Evolutionary conservation across 192 early-diverging fungal species (phyloP).

Genomic region (Radiomyces spectabilis): DNA sequence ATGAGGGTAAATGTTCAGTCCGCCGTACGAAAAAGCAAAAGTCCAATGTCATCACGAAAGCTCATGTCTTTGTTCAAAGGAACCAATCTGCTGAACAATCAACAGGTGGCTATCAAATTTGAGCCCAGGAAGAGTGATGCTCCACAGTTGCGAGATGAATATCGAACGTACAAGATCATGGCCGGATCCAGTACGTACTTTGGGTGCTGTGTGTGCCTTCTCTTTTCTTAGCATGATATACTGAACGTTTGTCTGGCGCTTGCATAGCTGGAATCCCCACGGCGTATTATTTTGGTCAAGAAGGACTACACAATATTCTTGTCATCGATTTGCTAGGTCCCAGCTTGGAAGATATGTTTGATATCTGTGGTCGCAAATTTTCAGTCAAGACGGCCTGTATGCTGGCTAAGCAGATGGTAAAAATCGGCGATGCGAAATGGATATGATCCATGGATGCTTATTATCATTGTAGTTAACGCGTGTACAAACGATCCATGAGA

Average conservation of each 20-base stretch:
- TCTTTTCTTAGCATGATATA: constrained; percentile 5
- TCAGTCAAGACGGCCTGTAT: constrained; percentile 88
- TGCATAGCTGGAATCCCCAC: constrained; percentile 80
- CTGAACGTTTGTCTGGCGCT: background rate
- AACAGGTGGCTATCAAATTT: constrained; percentile 94
- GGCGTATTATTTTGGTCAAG: constrained; percentile 92
- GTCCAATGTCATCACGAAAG: too few species aligned
- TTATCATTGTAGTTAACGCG: constrained; percentile 43
- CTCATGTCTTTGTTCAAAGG: too few species aligned
- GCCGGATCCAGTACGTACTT: constrained; percentile 45
- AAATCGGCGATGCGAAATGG: background rate
- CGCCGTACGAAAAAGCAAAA: too few species aligned
- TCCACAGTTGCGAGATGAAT: constrained; percentile 92
- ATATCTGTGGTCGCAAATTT: constrained; percentile 86
- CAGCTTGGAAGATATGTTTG: constrained; percentile 90
- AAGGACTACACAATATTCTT: constrained; percentile 92
- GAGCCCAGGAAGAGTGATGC: constrained; percentile 91
- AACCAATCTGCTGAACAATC: constrained; percentile 81
- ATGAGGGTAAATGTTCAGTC: constrained; percentile 43
- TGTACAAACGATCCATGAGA: constrained; percentile 86
- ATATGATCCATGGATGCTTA: background rate
- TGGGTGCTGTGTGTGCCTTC: too few species aligned
- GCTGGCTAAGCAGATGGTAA: constrained; percentile 91
- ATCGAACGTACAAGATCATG: constrained; percentile 88
- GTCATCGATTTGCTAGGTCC: constrained; percentile 91